phyloP scores from a whole-genome alignment of 2,329 filamentous ascomycete species.

The Dothidotthia symphoricarpi region DNA sequence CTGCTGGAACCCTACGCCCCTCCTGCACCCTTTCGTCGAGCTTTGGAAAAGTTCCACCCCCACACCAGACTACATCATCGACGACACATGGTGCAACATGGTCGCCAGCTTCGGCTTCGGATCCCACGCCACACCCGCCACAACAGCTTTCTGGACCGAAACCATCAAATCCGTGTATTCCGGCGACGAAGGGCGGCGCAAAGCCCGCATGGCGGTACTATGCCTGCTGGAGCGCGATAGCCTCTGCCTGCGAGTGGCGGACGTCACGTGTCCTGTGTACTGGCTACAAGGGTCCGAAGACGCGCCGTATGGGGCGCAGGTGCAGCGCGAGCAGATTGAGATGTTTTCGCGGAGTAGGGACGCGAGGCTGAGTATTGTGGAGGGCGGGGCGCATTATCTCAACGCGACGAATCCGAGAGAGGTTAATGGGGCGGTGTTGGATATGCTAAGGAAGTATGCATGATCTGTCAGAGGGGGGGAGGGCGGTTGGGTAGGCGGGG shows the following conservation, averaged over 20 bases:
- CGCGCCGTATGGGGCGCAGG: constrained; percentile 6
- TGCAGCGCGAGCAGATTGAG: constrained; percentile 12
- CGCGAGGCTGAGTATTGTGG: constrained; percentile 7
- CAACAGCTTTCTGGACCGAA: constrained; percentile 45
- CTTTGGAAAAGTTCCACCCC: constrained; percentile 41
- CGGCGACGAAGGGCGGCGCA: constrained; percentile 50
- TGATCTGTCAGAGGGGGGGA: no score
- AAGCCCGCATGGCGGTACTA: constrained; percentile 49
- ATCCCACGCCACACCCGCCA: constrained; percentile 38
- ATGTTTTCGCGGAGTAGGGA: constrained; percentile 6
- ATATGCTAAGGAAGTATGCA: constrained; percentile 7
- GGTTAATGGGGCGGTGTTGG: constrained; percentile 7
- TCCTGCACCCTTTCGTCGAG: constrained; percentile 38
- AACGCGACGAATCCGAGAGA: constrained; percentile 9
- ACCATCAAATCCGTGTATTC: constrained; percentile 47
- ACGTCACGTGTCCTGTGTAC: constrained; percentile 51
- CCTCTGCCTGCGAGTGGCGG: constrained; percentile 45
- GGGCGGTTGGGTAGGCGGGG: no score
- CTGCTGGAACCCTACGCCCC: constrained; percentile 49
- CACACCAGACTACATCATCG: constrained; percentile 45
- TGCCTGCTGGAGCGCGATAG: constrained; percentile 51
- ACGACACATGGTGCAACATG: constrained; percentile 47
- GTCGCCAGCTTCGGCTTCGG: constrained; percentile 51
- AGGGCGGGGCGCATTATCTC: constrained; percentile 11
- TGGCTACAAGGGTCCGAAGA: constrained; percentile 44